Percentiles rank a stretch among this genome's conserved stretches.
phyloP scores from a whole-genome alignment of 129 eudicot genomes.

The Heracleum sosnowskyi region DNA sequence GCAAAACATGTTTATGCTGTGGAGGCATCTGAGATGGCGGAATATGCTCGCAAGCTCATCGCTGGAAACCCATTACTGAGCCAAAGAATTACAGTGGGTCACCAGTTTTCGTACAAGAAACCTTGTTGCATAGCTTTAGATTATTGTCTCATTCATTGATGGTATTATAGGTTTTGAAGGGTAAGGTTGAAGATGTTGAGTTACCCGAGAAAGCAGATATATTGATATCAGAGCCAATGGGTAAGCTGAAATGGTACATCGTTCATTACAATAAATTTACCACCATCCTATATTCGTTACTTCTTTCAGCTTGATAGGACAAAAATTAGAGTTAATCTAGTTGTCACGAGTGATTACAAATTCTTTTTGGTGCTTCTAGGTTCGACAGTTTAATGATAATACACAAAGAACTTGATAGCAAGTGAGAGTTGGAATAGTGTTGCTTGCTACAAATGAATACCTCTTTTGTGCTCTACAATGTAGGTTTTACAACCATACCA shows the following conservation, averaged over 20 bases:
- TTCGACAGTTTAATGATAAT: background rate
- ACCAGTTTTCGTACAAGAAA: constrained; percentile 14
- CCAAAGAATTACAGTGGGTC: constrained; percentile 75
- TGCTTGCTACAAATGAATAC: background rate
- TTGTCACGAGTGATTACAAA: background rate
- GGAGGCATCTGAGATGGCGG: constrained; percentile 99
- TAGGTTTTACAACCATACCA: background rate
- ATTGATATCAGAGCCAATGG: constrained; percentile 98
- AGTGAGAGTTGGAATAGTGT: background rate
- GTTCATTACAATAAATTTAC: background rate
- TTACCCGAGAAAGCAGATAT: constrained; percentile 96
- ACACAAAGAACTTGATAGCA: background rate
- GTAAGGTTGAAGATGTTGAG: constrained; percentile 95
- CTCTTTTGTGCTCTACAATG: background rate
- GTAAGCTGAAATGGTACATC: constrained; percentile 28
- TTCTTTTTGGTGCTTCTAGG: background rate
- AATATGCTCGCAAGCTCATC: constrained; percentile 84
- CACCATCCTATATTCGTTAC: background rate
- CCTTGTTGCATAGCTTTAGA: constrained; percentile 5
- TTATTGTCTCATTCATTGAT: constrained; percentile 9
- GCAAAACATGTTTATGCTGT: constrained; percentile 98
- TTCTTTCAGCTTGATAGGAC: background rate
- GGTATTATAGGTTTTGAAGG: constrained; percentile 70
- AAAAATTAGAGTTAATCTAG: background rate
- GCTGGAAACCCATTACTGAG: constrained; percentile 80